These are phyloP conservation scores for Ceratocystiopsis sp. DNA, from an alignment of 2,329 filamentous ascomycete genomes.

Conservation along the genomic window DNA sequence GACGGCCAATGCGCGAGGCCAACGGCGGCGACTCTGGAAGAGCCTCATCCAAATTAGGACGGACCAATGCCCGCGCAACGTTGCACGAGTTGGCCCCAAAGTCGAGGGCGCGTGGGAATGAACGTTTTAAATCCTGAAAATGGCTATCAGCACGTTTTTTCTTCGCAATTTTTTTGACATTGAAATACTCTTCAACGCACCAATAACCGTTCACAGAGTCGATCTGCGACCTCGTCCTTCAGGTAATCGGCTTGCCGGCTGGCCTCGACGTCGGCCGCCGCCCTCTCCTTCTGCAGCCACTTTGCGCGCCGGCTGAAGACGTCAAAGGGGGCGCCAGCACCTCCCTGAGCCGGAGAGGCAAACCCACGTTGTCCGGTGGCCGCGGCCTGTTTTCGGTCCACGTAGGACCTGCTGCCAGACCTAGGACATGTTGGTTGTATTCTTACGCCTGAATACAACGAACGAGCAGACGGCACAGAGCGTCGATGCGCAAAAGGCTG, in stretches of 20 bases:
- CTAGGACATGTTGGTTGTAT: no score
- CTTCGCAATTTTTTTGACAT: neutral
- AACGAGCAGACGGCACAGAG: conserved; percentile 13
- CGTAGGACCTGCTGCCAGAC: no score
- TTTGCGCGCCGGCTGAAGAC: conserved; percentile 85
- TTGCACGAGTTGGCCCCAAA: conserved; percentile 94
- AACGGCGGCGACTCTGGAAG: conserved; percentile 47
- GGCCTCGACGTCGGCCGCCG: conserved; percentile 49
- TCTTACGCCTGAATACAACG: no score
- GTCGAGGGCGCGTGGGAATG: conserved; percentile 72
- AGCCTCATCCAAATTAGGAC: conserved; percentile 47
- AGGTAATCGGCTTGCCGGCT: conserved; percentile 81
- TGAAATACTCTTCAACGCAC: conserved; percentile 27
- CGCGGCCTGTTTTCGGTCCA: conserved; percentile 14
- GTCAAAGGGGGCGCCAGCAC: conserved; percentile 58
- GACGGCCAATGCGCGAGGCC: conserved; percentile 49
- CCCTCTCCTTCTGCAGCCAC: conserved; percentile 80
- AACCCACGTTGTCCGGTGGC: conserved; percentile 39
- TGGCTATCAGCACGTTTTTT: neutral
- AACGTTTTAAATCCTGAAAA: conserved; percentile 71
- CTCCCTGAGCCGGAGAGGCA: conserved; percentile 46
- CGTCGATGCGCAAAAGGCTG: conserved; percentile 13
- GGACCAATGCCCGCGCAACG: conserved; percentile 64
- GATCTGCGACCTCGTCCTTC: conserved; percentile 74
- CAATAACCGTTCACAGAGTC: conserved; percentile 72